Percentiles rank a stretch among this genome's conserved stretches.
Conservation (phyloP, 2,329 filamentous ascomycete genomes). For the Talaromyces verruculosus region DNA sequence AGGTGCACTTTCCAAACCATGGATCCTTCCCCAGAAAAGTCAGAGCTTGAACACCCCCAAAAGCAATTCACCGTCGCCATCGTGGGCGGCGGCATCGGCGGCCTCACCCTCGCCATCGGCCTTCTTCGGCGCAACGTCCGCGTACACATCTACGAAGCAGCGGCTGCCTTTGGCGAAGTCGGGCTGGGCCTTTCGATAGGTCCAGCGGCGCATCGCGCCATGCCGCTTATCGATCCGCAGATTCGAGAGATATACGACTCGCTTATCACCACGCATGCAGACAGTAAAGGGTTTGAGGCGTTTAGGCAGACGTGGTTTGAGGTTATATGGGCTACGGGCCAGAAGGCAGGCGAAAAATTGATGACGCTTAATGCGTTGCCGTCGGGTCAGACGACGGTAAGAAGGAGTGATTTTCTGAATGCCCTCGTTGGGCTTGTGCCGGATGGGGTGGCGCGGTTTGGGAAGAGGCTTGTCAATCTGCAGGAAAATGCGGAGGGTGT, state of each 20-base stretch:
- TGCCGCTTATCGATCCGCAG: conserved; percentile 54
- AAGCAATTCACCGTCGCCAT: conserved; percentile 54
- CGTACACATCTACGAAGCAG: conserved; percentile 58
- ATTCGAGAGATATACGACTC: conserved; percentile 34
- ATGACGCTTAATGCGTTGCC: conserved; percentile 34
- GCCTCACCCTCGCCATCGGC: conserved; percentile 55
- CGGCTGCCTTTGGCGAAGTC: conserved; percentile 56
- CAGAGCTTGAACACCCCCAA: conserved; percentile 22
- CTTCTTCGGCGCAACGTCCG: conserved; percentile 49
- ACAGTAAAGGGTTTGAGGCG: conserved; percentile 33
- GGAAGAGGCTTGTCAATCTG: conserved; percentile 32
- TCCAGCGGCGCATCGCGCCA: conserved; percentile 56
- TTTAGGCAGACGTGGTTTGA: conserved; percentile 37
- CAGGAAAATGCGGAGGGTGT: conserved; percentile 24
- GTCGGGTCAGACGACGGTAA: conserved; percentile 35
- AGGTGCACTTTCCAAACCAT: background rate
- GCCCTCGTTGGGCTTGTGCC: conserved; percentile 36
- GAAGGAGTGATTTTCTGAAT: conserved; percentile 37
- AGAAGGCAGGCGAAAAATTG: conserved; percentile 28
- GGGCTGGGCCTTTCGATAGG: conserved; percentile 60
- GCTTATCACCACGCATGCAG: conserved; percentile 36
- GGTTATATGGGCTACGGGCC: conserved; percentile 30
- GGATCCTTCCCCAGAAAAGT: background rate
- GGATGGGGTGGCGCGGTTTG: conserved; percentile 32
- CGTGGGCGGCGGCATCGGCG: conserved; percentile 60